Conservation (phyloP, 768 basidiomycete species). For the Russula foetens region DNA sequence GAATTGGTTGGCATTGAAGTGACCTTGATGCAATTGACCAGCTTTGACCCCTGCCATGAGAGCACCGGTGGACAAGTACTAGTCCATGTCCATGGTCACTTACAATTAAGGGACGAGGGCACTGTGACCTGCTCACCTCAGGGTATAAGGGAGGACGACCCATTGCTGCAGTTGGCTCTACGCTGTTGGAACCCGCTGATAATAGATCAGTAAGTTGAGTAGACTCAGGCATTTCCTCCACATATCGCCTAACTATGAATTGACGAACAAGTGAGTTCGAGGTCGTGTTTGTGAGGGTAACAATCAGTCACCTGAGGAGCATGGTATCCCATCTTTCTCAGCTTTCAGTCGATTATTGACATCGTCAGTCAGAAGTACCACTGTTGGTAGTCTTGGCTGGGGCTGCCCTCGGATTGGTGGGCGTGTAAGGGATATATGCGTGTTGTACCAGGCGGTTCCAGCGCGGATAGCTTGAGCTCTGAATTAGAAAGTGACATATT, state of each 20-base stretch:
- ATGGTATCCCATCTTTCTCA: conserved; percentile 49
- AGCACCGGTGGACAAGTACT: conserved; percentile 74
- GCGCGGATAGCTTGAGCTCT: conserved; percentile 73
- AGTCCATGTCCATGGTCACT: neutral
- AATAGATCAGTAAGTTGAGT: conserved; percentile 74
- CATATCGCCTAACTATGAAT: conserved; percentile 62
- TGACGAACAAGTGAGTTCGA: neutral
- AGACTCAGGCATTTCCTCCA: conserved; percentile 61
- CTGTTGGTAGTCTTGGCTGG: conserved; percentile 39
- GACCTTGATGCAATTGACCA: conserved; percentile 80
- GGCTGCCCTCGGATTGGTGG: conserved; percentile 45
- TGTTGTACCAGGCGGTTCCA: conserved; percentile 79
- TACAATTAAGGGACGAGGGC: neutral
- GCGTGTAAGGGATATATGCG: conserved; percentile 52
- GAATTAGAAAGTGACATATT: neutral
- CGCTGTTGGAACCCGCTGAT: conserved; percentile 55
- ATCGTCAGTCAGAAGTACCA: conserved; percentile 88
- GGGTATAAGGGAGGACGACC: conserved; percentile 54
- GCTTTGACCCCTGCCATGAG: conserved; percentile 79
- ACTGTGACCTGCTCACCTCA: conserved; percentile 41
- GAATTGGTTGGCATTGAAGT: conserved; percentile 92
- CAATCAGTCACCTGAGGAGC: conserved; percentile 47
- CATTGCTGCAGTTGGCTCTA: conserved; percentile 53
- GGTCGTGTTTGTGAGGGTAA: neutral
- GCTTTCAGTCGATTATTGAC: conserved; percentile 75